Conservation (phyloP, 2,329 filamentous ascomycete genomes). For the Aspergillus eucalypticola region DNA sequence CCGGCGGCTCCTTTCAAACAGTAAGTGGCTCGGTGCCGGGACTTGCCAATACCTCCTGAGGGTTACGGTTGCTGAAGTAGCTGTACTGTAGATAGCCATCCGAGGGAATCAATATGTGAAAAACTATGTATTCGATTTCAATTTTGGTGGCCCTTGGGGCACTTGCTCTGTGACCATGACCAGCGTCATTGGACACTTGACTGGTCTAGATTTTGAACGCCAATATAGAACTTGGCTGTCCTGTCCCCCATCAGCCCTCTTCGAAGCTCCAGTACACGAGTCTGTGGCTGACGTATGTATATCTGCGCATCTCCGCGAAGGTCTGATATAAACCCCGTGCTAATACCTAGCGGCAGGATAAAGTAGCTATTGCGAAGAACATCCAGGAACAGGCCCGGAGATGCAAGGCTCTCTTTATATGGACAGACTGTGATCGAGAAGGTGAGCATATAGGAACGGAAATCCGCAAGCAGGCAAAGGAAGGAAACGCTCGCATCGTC, state of each 20-base stretch:
- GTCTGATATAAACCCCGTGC: not conserved
- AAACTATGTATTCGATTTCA: slow-evolving; percentile 90
- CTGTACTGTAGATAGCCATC: slow-evolving; percentile 65
- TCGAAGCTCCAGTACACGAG: slow-evolving; percentile 74
- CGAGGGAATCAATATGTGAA: slow-evolving; percentile 75
- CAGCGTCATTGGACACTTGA: slow-evolving; percentile 85
- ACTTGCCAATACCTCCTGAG: not conserved
- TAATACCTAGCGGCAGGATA: slow-evolving; percentile 60
- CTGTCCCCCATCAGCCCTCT: slow-evolving; percentile 76
- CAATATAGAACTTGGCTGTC: slow-evolving; percentile 78
- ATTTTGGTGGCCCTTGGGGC: slow-evolving; percentile 80
- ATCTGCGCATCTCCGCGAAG: not conserved
- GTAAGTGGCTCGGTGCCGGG: slow-evolving; percentile 52
- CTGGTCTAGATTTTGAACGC: slow-evolving; percentile 71
- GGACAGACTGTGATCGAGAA: slow-evolving; percentile 98
- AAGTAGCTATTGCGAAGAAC: slow-evolving; percentile 78
- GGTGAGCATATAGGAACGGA: slow-evolving; percentile 95
- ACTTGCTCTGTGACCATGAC: slow-evolving; percentile 88
- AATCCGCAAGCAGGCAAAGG: slow-evolving; percentile 76
- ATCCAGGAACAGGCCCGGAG: slow-evolving; percentile 75
- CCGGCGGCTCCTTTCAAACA: slow-evolving; percentile 69
- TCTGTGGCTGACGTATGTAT: slow-evolving; percentile 64
- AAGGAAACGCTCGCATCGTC: slow-evolving; percentile 71
- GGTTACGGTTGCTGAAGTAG: slow-evolving; percentile 21
- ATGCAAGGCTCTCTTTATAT: slow-evolving; percentile 81